phyloP scores from a whole-genome alignment of 2,329 filamentous ascomycete species.

The Xylariaceae sp. region DNA sequence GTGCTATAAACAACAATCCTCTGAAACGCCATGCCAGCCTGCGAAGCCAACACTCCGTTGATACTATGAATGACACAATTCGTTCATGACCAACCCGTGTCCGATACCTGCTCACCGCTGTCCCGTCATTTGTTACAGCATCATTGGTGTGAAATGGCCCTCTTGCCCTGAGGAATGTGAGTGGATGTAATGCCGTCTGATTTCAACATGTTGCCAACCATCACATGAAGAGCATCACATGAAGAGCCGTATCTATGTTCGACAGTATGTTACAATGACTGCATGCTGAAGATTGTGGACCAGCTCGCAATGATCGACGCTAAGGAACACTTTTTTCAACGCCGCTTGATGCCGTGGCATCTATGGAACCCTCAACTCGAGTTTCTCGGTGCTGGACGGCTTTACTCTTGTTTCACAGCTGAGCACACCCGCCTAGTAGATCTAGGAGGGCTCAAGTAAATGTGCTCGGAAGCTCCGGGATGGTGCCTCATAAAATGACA shows the following conservation, averaged over 20 bases:
- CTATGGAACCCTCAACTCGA: constrained; percentile 4
- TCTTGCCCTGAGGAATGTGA: neutral
- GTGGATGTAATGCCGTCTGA: neutral
- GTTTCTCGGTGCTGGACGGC: constrained; percentile 8
- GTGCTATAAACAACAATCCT: neutral
- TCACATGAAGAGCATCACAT: too few relatives aligned
- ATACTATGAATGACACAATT: neutral
- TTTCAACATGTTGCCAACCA: too few relatives aligned
- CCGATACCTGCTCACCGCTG: neutral
- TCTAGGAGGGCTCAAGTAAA: constrained; percentile 1
- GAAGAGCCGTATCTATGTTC: too few relatives aligned
- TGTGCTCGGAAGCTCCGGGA: neutral
- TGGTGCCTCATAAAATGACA: constrained; percentile 29
- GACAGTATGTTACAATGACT: too few relatives aligned
- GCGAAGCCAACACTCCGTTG: neutral
- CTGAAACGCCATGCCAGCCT: neutral
- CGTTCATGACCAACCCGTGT: neutral
- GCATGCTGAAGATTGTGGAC: too few relatives aligned
- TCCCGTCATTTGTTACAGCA: neutral
- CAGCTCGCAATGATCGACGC: too few relatives aligned
- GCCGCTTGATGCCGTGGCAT: constrained; percentile 17
- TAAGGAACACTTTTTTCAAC: constrained; percentile 15
- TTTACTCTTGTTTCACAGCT: constrained; percentile 1
- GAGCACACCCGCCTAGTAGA: neutral
- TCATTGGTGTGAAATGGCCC: neutral